These are phyloP conservation scores for Rutidosis leptorrhynchoides DNA, from an alignment of 129 eudicot species.

Conservation along the genomic window DNA sequence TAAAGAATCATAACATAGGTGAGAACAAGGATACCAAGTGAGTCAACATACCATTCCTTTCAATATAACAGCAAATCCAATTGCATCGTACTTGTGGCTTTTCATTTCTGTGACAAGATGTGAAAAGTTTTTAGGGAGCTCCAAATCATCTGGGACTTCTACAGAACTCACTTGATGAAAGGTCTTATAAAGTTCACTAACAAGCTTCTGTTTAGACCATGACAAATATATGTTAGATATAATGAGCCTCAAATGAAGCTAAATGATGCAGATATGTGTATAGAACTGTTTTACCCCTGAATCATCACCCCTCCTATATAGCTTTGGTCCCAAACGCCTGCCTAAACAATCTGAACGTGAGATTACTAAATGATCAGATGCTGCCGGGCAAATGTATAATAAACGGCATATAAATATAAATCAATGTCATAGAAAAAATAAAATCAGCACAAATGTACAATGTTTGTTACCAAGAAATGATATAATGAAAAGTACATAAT, in stretches of 20 bases:
- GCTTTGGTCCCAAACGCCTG: constrained; percentile 95
- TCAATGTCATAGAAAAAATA: background rate
- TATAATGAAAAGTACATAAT: background rate
- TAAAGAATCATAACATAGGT: background rate
- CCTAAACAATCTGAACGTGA: constrained; percentile 88
- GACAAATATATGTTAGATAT: background rate
- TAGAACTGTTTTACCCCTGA: constrained; percentile 65
- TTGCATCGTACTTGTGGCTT: constrained; percentile 68
- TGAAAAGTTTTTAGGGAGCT: constrained; percentile 79
- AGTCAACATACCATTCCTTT: constrained; percentile 81
- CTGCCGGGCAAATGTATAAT: background rate
- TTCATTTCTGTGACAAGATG: constrained; percentile 84
- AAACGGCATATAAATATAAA: background rate
- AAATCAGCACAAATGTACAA: constrained; percentile 1
- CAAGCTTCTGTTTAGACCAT: constrained; percentile 63
- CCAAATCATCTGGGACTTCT: constrained; percentile 62
- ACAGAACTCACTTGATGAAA: constrained; percentile 77
- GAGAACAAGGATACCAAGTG: constrained; percentile 13
- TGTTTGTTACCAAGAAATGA: background rate
- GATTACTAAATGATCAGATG: constrained; percentile 4
- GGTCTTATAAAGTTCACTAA: constrained; percentile 71
- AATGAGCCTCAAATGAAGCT: background rate
- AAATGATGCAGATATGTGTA: background rate
- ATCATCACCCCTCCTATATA: constrained; percentile 81
- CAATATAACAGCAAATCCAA: constrained; percentile 73